phyloP scores from a whole-genome alignment of 1,284 basidiomycete genomes.

The Malassezia japonica region DNA sequence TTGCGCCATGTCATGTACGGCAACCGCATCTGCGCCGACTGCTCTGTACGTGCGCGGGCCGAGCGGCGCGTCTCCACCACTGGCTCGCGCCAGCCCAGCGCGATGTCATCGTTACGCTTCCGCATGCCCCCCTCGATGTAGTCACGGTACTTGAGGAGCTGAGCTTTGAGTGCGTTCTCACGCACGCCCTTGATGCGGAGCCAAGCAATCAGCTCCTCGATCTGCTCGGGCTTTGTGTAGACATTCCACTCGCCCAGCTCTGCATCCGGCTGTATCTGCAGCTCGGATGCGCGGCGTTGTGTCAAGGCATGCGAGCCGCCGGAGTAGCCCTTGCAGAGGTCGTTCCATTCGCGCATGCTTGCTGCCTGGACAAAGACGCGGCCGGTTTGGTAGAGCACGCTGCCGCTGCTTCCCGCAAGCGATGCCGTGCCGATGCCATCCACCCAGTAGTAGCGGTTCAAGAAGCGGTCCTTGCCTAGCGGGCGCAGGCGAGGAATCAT shows the following conservation, averaged over 20 bases:
- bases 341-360: constrained; percentile 54
- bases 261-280: constrained; percentile 57
- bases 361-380: constrained; percentile 82
- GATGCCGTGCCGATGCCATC: constrained; percentile 83
- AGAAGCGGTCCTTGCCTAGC: constrained; percentile 80
- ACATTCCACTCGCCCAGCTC: constrained; percentile 73
- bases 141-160: constrained; percentile 70
- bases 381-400: constrained; percentile 70
- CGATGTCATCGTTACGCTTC: constrained; percentile 26
- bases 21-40: constrained; percentile 14
- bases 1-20: constrained; percentile 27
- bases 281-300: constrained; percentile 59
- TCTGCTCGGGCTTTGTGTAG: constrained; percentile 73
- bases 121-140: constrained; percentile 71
- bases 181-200: constrained; percentile 80
- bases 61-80: constrained; percentile 21
- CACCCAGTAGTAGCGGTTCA: constrained; percentile 95
- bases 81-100: constrained; percentile 23
- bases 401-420: constrained; percentile 55
- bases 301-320: constrained; percentile 24
- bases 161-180: constrained; percentile 70
- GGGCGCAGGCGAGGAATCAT: constrained; percentile 75
- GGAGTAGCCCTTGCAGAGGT: constrained; percentile 51
- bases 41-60: constrained; percentile 16
- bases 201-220: constrained; percentile 75